A percentile compares a stretch with the other conserved stretches of the same genome.
These are phyloP conservation scores for Exsudoporus frostii DNA, from an alignment of 768 basidiomycete species.

Conservation along the genomic window DNA sequence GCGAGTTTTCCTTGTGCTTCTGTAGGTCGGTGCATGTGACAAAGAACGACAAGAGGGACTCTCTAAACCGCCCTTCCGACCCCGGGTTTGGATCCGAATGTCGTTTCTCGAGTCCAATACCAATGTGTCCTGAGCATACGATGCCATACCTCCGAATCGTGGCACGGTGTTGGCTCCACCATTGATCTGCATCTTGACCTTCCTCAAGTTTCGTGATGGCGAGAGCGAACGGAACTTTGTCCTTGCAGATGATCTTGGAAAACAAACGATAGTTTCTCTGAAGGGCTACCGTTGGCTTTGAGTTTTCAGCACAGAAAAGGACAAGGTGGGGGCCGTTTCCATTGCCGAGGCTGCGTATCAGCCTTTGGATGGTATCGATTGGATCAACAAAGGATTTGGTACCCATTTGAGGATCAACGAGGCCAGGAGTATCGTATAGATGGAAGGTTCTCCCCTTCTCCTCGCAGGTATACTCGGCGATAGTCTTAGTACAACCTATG, in stretches of 20 bases:
- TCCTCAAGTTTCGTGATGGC: conserved; percentile 30
- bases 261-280: conserved; percentile 29
- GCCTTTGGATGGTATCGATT: conserved; percentile 22
- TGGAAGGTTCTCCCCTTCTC: conserved; percentile 21
- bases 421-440: conserved; percentile 34
- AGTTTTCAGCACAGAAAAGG: conserved; percentile 31
- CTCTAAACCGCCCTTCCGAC: conserved; percentile 26
- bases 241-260: conserved; percentile 24
- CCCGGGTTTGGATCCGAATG: conserved; percentile 14
- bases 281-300: conserved; percentile 24
- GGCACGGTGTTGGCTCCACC: conserved; percentile 33
- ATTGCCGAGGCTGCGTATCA: conserved; percentile 31
- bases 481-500: conserved; percentile 33
- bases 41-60: conserved; percentile 21
- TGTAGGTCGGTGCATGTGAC: conserved; percentile 11
- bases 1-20: background rate
- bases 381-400: conserved; percentile 18
- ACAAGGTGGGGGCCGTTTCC: conserved; percentile 29
- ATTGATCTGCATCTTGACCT: conserved; percentile 27
- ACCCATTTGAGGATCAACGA: conserved; percentile 26
- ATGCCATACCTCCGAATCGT: conserved; percentile 15
- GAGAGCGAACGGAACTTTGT: conserved; percentile 28
- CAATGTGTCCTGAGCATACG: conserved; percentile 28
- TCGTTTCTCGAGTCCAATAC: conserved; percentile 31
- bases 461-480: conserved; percentile 22